Percentiles rank a stretch among this genome's conserved stretches.
phyloP scores from a whole-genome alignment of 805 yeast genomes.

The Saccharomycopsis sp. region DNA sequence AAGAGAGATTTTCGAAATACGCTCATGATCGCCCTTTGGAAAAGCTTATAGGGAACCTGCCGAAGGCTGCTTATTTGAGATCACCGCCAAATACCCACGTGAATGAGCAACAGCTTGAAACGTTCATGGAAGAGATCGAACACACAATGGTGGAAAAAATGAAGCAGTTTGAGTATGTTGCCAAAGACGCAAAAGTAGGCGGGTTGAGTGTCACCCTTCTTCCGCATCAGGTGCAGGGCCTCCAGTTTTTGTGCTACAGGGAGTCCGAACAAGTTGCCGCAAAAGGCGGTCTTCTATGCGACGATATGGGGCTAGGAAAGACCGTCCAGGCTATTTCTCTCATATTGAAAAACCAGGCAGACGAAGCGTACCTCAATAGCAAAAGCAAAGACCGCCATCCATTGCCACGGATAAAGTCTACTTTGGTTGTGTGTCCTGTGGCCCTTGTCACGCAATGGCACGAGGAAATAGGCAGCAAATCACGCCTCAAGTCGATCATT shows the following conservation, averaged over 20 bases:
- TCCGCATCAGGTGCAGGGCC: constrained; percentile 43
- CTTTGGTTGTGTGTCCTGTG: constrained; percentile 69
- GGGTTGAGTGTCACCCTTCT: constrained; percentile 36
- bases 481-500: constrained; percentile 39
- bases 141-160: constrained; percentile 18
- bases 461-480: constrained; percentile 50
- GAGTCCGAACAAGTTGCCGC: constrained; percentile 27
- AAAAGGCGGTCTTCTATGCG: constrained; percentile 66
- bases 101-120: constrained; percentile 20
- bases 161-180: constrained; percentile 4
- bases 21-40: not conserved
- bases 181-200: constrained; percentile 26
- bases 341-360: constrained; percentile 30
- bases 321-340: constrained; percentile 73
- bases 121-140: constrained; percentile 14
- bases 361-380: constrained; percentile 8
- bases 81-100: too few species aligned
- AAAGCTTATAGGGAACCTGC: not conserved
- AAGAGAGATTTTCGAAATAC: constrained; percentile 8
- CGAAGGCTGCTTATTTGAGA: not conserved
- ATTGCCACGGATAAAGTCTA: constrained; percentile 29
- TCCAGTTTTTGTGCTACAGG: constrained; percentile 34
- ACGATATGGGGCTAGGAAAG: constrained; percentile 88
- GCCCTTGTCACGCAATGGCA: constrained; percentile 70
- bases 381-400: not conserved